Base-by-base conservation (phyloP, 306 rosid genomes). In the Prunus fruticosa region DNA sequence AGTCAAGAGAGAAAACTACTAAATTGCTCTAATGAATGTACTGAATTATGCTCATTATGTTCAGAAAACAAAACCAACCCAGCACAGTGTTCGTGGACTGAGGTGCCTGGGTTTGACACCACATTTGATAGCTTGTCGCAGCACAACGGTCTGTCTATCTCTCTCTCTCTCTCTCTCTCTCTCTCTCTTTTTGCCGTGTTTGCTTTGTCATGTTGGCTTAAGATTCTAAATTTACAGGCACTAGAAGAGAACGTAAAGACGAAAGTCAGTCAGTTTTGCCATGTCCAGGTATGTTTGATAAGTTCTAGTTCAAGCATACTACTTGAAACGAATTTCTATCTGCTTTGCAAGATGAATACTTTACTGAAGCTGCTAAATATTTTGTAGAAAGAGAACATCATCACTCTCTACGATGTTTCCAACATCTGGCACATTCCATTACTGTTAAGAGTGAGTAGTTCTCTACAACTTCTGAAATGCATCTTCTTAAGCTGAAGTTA, bases 361-460 rank as follows among this genome's bases (percentile, higher is more conserved):
- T 49, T 30, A 45, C 15, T 54, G 43, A 49, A 61, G 69, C 3
- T 45, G 46, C 51, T 10, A 19, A 30, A 27, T 25, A 11, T 72
- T 80, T 75, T 85, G 79, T 91, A 95, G 99, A 82, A 76, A 46
- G 88, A 91, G 22, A 89, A 91, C 71, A 86, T 96, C 56, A 84
- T 96, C 65, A 89, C 96, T 71, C 96, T 96, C 45, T 91, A 91
- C 74, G 99, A 96, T 60, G 99, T 96, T 79, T 91, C 98, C 75
- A 96, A 96, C 82, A 96, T 96, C 61, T 96, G 99, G 99, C 97
- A 89, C 79, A 82, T 96, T 82, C 99, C 99, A 74, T 64, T 96
- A 82, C 93, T 96, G 49, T 75, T 96, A 84, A 88, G 82, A 84
- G 99, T 96, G 82, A 81, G 93, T 57, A 45, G 25, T 63, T 76